Evolutionary conservation across 371 early-diverging fungal genomes (phyloP).

Genomic region (Capillidium heterosporum): DNA sequence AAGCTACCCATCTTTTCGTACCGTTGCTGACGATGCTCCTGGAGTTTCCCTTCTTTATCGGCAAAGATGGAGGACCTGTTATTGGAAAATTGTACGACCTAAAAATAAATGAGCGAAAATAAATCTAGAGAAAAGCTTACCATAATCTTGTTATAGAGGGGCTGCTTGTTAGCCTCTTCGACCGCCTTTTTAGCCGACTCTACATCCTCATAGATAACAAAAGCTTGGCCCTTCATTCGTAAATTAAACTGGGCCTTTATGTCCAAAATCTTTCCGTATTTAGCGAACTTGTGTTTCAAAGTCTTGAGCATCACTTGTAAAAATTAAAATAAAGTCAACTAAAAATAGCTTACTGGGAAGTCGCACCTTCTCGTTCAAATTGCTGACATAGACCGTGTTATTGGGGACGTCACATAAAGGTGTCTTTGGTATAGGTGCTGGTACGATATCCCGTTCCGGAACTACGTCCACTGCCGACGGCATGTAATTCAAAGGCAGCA

Average conservation of each 20-base stretch:
- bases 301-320: slow-evolving; percentile 39
- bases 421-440: slow-evolving; percentile 32
- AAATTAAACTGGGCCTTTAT: slow-evolving; percentile 56
- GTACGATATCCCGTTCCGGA: slow-evolving; percentile 6
- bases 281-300: slow-evolving; percentile 62
- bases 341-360: slow-evolving; percentile 16
- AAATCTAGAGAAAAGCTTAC: slow-evolving; percentile 17
- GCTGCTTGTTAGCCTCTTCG: slow-evolving; percentile 63
- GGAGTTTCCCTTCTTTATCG: slow-evolving; percentile 45
- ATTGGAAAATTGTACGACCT: slow-evolving; percentile 62
- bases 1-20: slow-evolving; percentile 32
- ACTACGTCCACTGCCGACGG: neutral
- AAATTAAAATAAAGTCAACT: neutral
- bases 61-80: slow-evolving; percentile 66
- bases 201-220: slow-evolving; percentile 65
- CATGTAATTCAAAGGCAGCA: neutral
- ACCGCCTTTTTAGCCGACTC: slow-evolving; percentile 67
- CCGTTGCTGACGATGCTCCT: slow-evolving; percentile 22
- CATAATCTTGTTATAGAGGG: slow-evolving; percentile 64
- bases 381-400: slow-evolving; percentile 69
- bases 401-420: slow-evolving; percentile 41
- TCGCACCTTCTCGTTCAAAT: slow-evolving; percentile 72
- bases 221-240: slow-evolving; percentile 91
- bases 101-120: neutral
- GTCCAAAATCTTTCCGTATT: slow-evolving; percentile 76